These are phyloP conservation scores for Malassezia psittaci DNA, from an alignment of 1,284 basidiomycete genomes.

Conservation along the genomic window DNA sequence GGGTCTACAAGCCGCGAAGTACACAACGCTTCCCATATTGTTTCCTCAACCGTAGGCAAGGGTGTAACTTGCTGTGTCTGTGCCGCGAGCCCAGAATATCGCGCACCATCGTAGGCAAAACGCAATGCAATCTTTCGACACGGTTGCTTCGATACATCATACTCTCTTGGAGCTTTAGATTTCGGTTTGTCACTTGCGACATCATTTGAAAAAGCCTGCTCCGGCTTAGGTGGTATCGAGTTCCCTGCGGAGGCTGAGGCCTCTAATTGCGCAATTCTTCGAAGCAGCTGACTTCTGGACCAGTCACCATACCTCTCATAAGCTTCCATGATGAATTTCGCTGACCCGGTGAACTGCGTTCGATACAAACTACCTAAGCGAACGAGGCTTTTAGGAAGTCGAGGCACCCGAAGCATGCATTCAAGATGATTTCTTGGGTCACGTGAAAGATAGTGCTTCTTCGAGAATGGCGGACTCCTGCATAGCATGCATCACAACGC, in stretches of 20 bases:
- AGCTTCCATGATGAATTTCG: conserved; percentile 20
- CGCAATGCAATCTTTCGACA: conserved; percentile 81
- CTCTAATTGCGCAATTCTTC: conserved; percentile 32
- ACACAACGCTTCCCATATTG: conserved; percentile 63
- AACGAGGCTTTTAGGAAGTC: not conserved
- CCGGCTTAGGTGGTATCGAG: not conserved
- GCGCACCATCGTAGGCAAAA: conserved; percentile 82
- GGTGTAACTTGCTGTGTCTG: conserved; percentile 51
- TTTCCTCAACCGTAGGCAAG: conserved; percentile 79
- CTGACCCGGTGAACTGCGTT: not conserved
- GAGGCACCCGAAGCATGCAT: not conserved
- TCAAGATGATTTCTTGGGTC: not conserved
- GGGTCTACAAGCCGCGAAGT: conserved; percentile 35
- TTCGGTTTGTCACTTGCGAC: conserved; percentile 2
- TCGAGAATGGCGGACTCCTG: conserved; percentile 11
- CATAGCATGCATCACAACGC: conserved; percentile 5
- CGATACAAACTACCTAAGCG: not conserved
- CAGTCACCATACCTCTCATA: conserved; percentile 25
- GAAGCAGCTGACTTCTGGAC: conserved; percentile 23
- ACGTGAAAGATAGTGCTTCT: not conserved
- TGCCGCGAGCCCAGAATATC: conserved; percentile 74
- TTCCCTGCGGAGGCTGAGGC: conserved; percentile 11
- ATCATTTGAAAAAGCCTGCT: not conserved
- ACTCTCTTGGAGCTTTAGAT: conserved; percentile 34
- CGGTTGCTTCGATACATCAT: conserved; percentile 61